Percentiles rank a stretch among this genome's conserved stretches.
phyloP scores from a whole-genome alignment of 805 yeast species.

The Metschnikowia amazonensis region DNA sequence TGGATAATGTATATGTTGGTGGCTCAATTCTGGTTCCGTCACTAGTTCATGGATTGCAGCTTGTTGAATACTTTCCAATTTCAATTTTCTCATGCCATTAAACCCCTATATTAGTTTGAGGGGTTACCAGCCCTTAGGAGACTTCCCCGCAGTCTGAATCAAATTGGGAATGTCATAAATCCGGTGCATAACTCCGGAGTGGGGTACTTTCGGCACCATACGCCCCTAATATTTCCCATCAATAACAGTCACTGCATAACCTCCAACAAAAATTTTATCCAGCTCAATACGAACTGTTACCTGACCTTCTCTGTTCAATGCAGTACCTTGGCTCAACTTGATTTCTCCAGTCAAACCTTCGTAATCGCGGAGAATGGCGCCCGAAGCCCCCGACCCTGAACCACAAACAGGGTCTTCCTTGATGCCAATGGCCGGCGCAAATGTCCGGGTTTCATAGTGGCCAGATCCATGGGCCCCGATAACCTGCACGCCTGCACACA shows the following conservation, averaged over 20 bases:
- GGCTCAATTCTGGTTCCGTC: too few species aligned
- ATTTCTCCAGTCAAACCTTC: constrained; percentile 7
- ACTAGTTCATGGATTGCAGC: too few species aligned
- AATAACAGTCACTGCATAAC: constrained; percentile 35
- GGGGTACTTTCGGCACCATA: too few species aligned
- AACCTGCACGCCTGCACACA: constrained; percentile 31
- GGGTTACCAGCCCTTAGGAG: too few species aligned
- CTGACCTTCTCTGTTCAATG: constrained; percentile 37
- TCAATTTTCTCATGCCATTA: too few species aligned
- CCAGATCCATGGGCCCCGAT: constrained; percentile 31
- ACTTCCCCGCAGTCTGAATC: too few species aligned
- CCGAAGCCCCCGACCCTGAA: constrained; percentile 39
- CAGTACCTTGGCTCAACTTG: constrained; percentile 21
- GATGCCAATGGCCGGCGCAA: constrained; percentile 34
- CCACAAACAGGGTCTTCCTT: constrained; percentile 58
- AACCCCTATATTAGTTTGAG: too few species aligned
- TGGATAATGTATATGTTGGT: too few species aligned
- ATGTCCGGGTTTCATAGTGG: constrained; percentile 39
- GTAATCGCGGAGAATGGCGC: constrained; percentile 20
- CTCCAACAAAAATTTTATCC: constrained; percentile 33
- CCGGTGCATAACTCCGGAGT: too few species aligned
- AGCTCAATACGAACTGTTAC: constrained; percentile 20
- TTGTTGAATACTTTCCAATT: too few species aligned
- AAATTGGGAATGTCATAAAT: too few species aligned
- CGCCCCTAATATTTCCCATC: constrained; percentile 29